Conservation (phyloP, 2,329 filamentous ascomycete species). For the Didymella exigua region DNA sequence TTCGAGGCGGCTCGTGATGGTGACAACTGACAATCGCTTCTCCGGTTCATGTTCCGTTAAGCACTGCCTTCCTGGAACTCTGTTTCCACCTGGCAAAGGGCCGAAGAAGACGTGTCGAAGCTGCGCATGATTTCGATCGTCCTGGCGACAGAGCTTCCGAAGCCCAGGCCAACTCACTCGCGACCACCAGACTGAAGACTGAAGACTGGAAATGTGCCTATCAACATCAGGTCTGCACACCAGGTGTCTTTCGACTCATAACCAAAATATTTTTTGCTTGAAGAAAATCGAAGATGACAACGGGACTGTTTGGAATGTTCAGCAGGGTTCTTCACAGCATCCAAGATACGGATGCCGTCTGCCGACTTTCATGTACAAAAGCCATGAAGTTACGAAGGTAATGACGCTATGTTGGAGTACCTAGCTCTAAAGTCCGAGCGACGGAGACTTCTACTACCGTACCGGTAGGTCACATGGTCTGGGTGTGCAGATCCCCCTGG, state of each 20-base stretch:
- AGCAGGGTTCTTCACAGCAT: background rate
- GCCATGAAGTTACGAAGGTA: background rate
- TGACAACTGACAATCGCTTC: background rate
- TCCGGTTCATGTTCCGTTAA: background rate
- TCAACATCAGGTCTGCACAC: background rate
- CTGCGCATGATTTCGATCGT: background rate
- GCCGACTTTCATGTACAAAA: background rate
- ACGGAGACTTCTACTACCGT: background rate
- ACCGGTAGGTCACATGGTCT: background rate
- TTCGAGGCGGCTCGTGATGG: background rate
- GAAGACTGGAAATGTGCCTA: background rate
- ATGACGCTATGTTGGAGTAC: background rate
- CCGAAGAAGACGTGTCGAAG: background rate
- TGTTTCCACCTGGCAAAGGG: background rate
- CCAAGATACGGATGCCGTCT: background rate
- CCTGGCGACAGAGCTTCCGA: background rate
- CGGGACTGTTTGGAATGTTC: background rate
- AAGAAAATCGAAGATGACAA: background rate
- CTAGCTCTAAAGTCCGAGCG: background rate
- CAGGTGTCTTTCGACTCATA: background rate
- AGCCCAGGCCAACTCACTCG: slow-evolving; percentile 2
- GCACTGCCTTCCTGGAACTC: background rate
- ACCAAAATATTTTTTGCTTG: background rate
- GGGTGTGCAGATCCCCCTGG: slow-evolving; percentile 2
- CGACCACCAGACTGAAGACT: background rate